These are phyloP conservation scores for Effrenium voratum DNA, from an alignment of 73 alveolate species.

Conservation along the genomic window DNA sequence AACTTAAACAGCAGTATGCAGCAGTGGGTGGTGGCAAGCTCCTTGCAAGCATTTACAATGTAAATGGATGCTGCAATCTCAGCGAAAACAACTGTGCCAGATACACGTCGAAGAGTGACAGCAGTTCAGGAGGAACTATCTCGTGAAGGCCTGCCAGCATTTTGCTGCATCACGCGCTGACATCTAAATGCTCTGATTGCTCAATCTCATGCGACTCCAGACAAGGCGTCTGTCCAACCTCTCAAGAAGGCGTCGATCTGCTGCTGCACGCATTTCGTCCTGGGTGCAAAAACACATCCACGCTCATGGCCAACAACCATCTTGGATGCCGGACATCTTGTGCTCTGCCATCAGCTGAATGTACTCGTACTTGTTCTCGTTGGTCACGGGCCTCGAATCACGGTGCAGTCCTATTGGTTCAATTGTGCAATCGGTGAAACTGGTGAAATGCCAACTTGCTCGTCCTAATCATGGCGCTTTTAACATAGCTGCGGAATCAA, in stretches of 20 bases:
- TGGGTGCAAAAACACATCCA: neutral
- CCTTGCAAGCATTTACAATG: too few relatives aligned
- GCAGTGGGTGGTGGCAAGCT: too few relatives aligned
- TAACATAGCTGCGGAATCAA: too few relatives aligned
- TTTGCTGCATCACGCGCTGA: neutral
- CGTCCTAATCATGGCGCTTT: too few relatives aligned
- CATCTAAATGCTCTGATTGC: neutral
- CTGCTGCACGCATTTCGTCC: constrained; percentile 96
- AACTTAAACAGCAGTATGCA: too few relatives aligned
- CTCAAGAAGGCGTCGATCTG: constrained; percentile 96
- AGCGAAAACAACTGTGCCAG: neutral
- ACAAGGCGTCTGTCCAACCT: neutral
- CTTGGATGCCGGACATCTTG: constrained; percentile 90
- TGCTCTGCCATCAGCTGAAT: constrained; percentile 96
- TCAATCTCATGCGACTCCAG: neutral
- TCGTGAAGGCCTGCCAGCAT: constrained; percentile 74
- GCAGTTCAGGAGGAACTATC: constrained; percentile 85
- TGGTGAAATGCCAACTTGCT: neutral
- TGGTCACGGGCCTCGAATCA: constrained; percentile 71
- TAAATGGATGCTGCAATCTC: too few relatives aligned
- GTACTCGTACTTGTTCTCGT: constrained; percentile 94
- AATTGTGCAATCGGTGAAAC: neutral
- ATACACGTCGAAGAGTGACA: constrained; percentile 79
- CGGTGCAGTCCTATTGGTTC: neutral
- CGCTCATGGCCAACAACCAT: neutral